phyloP scores from a whole-genome alignment of 768 basidiomycete species.

The Boletus eberwhitei region DNA sequence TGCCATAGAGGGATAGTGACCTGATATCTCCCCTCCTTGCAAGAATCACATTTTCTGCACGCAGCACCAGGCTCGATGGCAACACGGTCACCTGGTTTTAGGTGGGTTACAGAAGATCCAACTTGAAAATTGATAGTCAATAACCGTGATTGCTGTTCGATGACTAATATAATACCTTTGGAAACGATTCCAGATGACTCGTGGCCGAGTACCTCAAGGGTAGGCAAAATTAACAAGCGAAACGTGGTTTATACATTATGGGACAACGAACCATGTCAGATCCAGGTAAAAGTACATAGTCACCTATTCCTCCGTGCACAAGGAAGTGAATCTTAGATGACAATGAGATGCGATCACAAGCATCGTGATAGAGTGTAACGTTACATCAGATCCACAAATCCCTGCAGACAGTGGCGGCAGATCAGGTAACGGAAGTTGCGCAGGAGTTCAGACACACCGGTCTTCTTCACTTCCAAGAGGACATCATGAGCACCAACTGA shows the following conservation, averaged over 20 bases:
- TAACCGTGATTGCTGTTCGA: neutral
- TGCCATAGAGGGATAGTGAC: slow-evolving; percentile 35
- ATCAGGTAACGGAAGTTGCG: slow-evolving; percentile 10
- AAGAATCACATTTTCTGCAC: slow-evolving; percentile 79
- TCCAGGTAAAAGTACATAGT: slow-evolving; percentile 66
- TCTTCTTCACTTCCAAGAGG: slow-evolving; percentile 88
- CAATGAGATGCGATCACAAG: slow-evolving; percentile 3
- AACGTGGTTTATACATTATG: neutral
- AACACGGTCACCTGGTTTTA: slow-evolving; percentile 83
- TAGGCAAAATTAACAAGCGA: neutral
- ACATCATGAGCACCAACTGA: slow-evolving; percentile 73
- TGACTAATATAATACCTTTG: slow-evolving; percentile 44
- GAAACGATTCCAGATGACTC: slow-evolving; percentile 82
- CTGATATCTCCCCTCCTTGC: slow-evolving; percentile 83
- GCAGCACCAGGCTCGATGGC: slow-evolving; percentile 90
- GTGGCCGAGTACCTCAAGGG: slow-evolving; percentile 82
- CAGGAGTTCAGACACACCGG: slow-evolving; percentile 48
- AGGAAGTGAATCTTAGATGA: slow-evolving; percentile 67
- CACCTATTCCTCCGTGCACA: slow-evolving; percentile 73
- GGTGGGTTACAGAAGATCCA: slow-evolving; percentile 68
- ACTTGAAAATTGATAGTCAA: slow-evolving; percentile 39
- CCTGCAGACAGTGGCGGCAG: slow-evolving; percentile 41
- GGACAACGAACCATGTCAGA: slow-evolving; percentile 59
- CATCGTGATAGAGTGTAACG: slow-evolving; percentile 8
- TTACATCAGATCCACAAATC: slow-evolving; percentile 88